Base-by-base conservation (phyloP, 495 filamentous ascomycete genomes). In the Hypoxylon rickii region DNA sequence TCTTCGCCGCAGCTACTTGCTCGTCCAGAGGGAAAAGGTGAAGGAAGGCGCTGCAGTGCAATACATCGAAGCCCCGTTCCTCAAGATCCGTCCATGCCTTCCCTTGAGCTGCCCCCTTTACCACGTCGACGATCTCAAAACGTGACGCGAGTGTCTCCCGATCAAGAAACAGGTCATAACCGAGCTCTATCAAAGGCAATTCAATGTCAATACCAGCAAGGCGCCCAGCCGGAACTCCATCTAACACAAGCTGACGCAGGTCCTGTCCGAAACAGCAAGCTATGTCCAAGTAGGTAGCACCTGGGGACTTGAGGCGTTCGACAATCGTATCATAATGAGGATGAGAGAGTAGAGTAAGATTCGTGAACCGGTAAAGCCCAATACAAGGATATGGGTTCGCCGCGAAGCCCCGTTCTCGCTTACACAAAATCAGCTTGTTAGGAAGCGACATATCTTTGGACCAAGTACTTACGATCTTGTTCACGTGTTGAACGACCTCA, bases 141-240 rank as follows among this genome's bases (percentile, higher is more conserved):
- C 55, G 54, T 4, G 70, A 63, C 18, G 74, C 49, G 7, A 84
- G 71, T 0, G 54, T 68, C n/a, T 70, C 71, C 12, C 63, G 50
- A 58, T 84, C 79, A 0, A 63, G 47, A 48, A 83, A 86, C 1
- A 83, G 68, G 6, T 76, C 72, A 43, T 81, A 81, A 6, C 81
- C 82, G 2, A 84, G 63, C 0, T 79, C 76, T 29, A 83, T 72
- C 51, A 83, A 81, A 15, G 73, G 66, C 3, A 50, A 43, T n/a
- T 66, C 51, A 3, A 84, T 55, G 51, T 86, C 79, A 3, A 64
- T 58, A 1, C 78, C 83, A 46, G 66, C 69, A 12, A 80, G 63
- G 26, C 74, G 70, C 0, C 34, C 36, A 0, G 66, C 57, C 8
- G 67, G 73, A 5, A 71, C 76, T 2, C 77, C 78, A 22, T 80